Evolutionary conservation across 169 alveolate species (phyloP).

Genomic region (Toxoplasma gondii): DNA sequence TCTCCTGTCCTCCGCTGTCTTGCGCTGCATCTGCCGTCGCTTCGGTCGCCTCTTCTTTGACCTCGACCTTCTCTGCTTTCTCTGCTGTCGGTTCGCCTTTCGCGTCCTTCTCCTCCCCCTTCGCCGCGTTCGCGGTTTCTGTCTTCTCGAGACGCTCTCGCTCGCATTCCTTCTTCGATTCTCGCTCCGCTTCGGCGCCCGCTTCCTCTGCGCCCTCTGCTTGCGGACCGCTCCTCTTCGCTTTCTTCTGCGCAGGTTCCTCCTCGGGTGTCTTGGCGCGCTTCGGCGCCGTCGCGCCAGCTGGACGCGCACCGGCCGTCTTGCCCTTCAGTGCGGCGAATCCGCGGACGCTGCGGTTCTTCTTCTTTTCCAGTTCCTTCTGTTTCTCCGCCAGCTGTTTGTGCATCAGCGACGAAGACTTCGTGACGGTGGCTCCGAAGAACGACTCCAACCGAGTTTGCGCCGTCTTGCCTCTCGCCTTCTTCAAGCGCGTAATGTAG

Average conservation of each 20-base stretch:
- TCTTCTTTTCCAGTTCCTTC: constrained; percentile 18
- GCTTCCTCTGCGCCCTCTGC: background rate
- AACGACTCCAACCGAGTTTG: constrained; percentile 44
- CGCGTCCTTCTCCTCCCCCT: background rate
- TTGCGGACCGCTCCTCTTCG: background rate
- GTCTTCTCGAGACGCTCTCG: background rate
- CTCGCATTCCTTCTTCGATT: background rate
- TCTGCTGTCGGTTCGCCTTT: background rate
- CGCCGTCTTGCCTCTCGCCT: constrained; percentile 43
- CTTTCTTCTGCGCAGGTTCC: constrained; percentile 17
- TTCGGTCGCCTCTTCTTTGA: background rate
- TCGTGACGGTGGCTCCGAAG: constrained; percentile 33
- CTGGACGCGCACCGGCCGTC: background rate
- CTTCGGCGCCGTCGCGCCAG: background rate
- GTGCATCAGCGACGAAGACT: constrained; percentile 38
- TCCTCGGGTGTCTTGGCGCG: background rate
- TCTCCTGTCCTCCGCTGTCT: background rate
- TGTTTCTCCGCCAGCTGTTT: constrained; percentile 40
- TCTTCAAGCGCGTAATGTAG: constrained; percentile 39
- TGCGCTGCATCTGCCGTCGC: background rate
- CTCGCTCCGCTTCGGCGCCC: background rate
- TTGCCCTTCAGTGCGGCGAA: background rate
- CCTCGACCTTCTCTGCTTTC: background rate
- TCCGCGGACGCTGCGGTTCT: constrained; percentile 17
- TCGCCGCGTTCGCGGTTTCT: background rate